phyloP scores from a whole-genome alignment of 768 basidiomycete species.

The Hericium erinaceus region DNA sequence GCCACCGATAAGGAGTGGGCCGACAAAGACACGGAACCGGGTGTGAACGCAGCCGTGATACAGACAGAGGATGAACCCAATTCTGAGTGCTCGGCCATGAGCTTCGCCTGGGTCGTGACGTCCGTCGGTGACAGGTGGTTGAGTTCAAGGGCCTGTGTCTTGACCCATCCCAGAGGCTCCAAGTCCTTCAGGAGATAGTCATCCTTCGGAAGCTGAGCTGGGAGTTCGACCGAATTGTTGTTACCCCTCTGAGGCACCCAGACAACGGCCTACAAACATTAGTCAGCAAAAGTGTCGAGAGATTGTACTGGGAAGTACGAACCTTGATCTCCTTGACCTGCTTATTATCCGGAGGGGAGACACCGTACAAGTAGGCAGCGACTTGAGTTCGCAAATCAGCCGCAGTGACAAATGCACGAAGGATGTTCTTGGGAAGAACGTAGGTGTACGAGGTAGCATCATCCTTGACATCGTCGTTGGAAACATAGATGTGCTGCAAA shows the following conservation, averaged over 20 bases:
- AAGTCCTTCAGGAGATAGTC: conserved; percentile 93
- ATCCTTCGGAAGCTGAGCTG: conserved; percentile 82
- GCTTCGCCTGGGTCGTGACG: conserved; percentile 87
- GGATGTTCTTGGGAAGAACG: conserved; percentile 93
- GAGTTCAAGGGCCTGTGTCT: conserved; percentile 91
- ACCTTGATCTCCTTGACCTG: conserved; percentile 98
- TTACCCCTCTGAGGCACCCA: conserved; percentile 97
- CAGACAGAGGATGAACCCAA: conserved; percentile 93
- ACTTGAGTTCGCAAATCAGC: conserved; percentile 95
- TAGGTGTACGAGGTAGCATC: conserved; percentile 93
- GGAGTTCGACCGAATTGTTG: conserved; percentile 90
- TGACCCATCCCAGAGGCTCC: conserved; percentile 93
- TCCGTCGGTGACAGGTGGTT: conserved; percentile 89
- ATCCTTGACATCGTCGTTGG: conserved; percentile 98
- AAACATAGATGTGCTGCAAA: conserved; percentile 97
- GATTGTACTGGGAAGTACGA: conserved; percentile 1
- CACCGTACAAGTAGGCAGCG: conserved; percentile 88
- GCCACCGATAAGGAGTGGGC: conserved; percentile 84
- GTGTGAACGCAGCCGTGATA: conserved; percentile 91
- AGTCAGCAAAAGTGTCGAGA: background rate
- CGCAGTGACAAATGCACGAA: conserved; percentile 87
- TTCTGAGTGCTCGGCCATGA: conserved; percentile 95
- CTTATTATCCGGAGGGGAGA: conserved; percentile 89
- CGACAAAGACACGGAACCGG: conserved; percentile 92
- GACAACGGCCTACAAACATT: conserved; percentile 55